A percentile compares a stretch with the other conserved stretches of the same genome.
phyloP scores from a whole-genome alignment of 2,329 filamentous ascomycete genomes.

The Aureobasidium mangrovei region DNA sequence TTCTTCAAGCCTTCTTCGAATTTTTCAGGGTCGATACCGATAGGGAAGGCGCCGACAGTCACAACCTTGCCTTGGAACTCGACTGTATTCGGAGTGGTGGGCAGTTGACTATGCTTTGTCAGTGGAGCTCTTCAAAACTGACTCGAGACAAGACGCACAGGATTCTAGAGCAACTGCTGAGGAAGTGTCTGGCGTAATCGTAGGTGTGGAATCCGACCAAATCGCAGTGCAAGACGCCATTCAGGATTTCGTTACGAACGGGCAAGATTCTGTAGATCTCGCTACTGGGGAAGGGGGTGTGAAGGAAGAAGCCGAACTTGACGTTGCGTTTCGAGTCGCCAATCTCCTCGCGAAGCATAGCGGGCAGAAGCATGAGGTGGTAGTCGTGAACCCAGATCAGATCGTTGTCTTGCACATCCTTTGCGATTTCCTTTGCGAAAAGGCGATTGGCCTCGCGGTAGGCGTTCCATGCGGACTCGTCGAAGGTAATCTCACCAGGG shows the following conservation, averaged over 20 bases:
- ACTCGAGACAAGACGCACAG: slow-evolving; percentile 45
- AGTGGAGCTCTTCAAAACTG: not conserved
- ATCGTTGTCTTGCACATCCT: slow-evolving; percentile 86
- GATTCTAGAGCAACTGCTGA: slow-evolving; percentile 93
- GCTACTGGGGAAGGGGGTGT: slow-evolving; percentile 93
- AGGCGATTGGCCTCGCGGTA: slow-evolving; percentile 89
- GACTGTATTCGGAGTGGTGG: slow-evolving; percentile 86
- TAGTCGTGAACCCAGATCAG: slow-evolving; percentile 98
- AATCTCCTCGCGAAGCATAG: slow-evolving; percentile 80
- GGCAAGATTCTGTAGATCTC: slow-evolving; percentile 96
- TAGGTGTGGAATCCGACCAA: slow-evolving; percentile 97
- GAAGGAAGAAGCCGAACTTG: slow-evolving; percentile 96
- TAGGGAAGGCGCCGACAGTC: slow-evolving; percentile 90
- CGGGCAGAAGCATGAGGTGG: slow-evolving; percentile 91
- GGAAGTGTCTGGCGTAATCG: slow-evolving; percentile 95
- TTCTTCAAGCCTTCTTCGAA: slow-evolving; percentile 84
- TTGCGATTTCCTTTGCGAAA: slow-evolving; percentile 79
- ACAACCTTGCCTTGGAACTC: slow-evolving; percentile 84
- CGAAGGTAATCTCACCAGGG: slow-evolving; percentile 95
- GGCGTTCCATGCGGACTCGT: slow-evolving; percentile 87
- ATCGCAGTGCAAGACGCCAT: slow-evolving; percentile 85
- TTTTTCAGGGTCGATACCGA: slow-evolving; percentile 95
- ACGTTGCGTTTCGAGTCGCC: slow-evolving; percentile 66
- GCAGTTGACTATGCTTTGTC: slow-evolving; percentile 42
- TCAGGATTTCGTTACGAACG: slow-evolving; percentile 78